Percentiles rank a stretch among this genome's conserved stretches.
phyloP scores from a whole-genome alignment of 768 basidiomycete genomes.

The Russula dissimulans region DNA sequence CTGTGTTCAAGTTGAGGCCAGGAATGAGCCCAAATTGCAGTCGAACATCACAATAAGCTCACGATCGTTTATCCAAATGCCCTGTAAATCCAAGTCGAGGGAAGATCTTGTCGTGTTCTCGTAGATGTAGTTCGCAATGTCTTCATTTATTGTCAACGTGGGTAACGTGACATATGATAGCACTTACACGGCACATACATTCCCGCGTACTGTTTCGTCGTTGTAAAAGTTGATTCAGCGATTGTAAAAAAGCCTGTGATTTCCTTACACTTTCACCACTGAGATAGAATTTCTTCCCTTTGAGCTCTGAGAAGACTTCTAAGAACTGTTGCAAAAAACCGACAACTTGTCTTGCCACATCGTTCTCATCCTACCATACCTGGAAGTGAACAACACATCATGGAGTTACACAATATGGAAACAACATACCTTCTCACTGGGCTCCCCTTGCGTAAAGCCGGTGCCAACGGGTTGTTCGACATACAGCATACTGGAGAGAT shows the following conservation, averaged over 20 bases:
- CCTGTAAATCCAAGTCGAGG: slow-evolving; percentile 52
- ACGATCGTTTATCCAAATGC: slow-evolving; percentile 71
- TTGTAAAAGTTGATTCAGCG: not conserved
- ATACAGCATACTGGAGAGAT: slow-evolving; percentile 63
- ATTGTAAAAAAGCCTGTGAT: not conserved
- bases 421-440: slow-evolving; percentile 37
- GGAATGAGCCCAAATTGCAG: not conserved
- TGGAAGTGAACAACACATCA: not conserved
- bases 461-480: slow-evolving; percentile 78
- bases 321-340: slow-evolving; percentile 72
- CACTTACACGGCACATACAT: slow-evolving; percentile 52
- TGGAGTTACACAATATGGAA: not conserved
- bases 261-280: slow-evolving; percentile 64
- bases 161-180: slow-evolving; percentile 23
- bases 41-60: slow-evolving; percentile 22
- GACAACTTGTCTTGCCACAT: slow-evolving; percentile 45
- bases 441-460: slow-evolving; percentile 63
- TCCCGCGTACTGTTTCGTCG: slow-evolving; percentile 53
- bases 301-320: slow-evolving; percentile 62
- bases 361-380: slow-evolving; percentile 37
- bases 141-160: slow-evolving; percentile 26
- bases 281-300: slow-evolving; percentile 61
- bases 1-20: slow-evolving; percentile 25
- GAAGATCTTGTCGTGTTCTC: slow-evolving; percentile 34
- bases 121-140: slow-evolving; percentile 69